Evolutionary conservation across 73 alveolate species (phyloP).

Genomic region (Uronychia binucleata): DNA sequence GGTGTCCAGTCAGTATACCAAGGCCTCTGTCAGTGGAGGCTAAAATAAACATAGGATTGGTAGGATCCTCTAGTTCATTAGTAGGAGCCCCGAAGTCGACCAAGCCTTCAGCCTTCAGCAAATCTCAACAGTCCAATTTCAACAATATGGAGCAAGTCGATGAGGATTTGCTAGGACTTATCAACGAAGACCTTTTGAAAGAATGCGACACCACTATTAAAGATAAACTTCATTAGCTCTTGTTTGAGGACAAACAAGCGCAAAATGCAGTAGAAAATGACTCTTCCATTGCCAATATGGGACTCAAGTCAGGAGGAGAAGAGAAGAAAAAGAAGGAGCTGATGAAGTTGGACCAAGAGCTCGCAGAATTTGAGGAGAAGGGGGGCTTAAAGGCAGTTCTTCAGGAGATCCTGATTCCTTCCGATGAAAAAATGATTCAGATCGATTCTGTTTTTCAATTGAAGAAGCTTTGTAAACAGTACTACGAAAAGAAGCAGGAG

Average conservation of each 20-base stretch:
- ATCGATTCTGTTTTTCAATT: constrained; percentile 57
- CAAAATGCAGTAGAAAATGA: too few species aligned
- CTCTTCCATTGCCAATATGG: too few species aligned
- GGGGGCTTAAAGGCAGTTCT: constrained; percentile 59
- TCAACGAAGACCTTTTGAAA: neutral
- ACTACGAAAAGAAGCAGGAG: constrained; percentile 47
- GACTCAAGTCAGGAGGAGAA: too few species aligned
- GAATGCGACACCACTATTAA: neutral
- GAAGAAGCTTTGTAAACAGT: constrained; percentile 46
- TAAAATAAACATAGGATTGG: too few species aligned
- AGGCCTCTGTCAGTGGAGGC: too few species aligned
- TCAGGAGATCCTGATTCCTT: constrained; percentile 54
- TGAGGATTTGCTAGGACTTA: neutral
- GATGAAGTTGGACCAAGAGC: constrained; percentile 50
- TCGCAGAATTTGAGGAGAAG: constrained; percentile 54
- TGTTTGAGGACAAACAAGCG: neutral
- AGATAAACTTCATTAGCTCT: neutral
- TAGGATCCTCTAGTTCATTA: too few species aligned
- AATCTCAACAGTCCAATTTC: too few species aligned
- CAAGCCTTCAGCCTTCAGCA: too few species aligned
- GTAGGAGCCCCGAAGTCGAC: too few species aligned
- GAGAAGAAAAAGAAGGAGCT: constrained; percentile 45
- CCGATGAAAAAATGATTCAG: constrained; percentile 21
- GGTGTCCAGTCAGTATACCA: neutral
- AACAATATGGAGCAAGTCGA: neutral